Evolutionary conservation across 345 rosid species (phyloP), one percentile per base, ranked within the genome.

Genomic region (Lenwebbia sp.): DNA sequence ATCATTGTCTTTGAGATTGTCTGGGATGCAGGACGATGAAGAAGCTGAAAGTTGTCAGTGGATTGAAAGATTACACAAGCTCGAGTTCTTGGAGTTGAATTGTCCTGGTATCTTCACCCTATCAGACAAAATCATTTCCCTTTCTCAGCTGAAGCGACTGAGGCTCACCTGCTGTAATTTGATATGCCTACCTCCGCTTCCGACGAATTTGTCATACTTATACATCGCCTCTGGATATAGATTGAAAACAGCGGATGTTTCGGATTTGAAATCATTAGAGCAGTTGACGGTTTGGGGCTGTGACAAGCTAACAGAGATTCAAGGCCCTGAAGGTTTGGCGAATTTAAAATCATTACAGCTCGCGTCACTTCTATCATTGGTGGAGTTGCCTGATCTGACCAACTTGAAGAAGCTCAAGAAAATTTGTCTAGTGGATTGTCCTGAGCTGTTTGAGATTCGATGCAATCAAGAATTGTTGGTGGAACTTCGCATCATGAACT

Each of bases 211-310:
- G 57, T 21, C 26, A 54, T 54, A 7, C 57, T 2, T 54, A 54
- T 1, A 0, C 9, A 54, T 54, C 10, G 0, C 8, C 10, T 0
- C 4, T 21, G 3, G 11, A 0, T 1, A 8, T 9, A 21, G 26
- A 21, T 19, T 54, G 26, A 22, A 54, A 22, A 19, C 25, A 22
- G 6, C 4, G 10, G 8, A 21, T 54, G 26, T 54, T 54, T 54
- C 26, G 4, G 2, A 54, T 54, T 54, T 7, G 4, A 54, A 54
- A 21, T 10, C 47, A 44, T 44, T 44, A 44, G 1, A 44, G 47
- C 47, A 44, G 8, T 44, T 44, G 47, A 44, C 8, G 8, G 8
- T 44, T 44, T 6, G 47, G 47, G 7, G 8, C 0, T 44, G 47
- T 54, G 4, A 6, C 19, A 2, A 21, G 9, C 10, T 54, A 54